These are phyloP conservation scores for Nymphaea colorata DNA, from an alignment of 164 flowering plant species.

Conservation along the genomic window DNA sequence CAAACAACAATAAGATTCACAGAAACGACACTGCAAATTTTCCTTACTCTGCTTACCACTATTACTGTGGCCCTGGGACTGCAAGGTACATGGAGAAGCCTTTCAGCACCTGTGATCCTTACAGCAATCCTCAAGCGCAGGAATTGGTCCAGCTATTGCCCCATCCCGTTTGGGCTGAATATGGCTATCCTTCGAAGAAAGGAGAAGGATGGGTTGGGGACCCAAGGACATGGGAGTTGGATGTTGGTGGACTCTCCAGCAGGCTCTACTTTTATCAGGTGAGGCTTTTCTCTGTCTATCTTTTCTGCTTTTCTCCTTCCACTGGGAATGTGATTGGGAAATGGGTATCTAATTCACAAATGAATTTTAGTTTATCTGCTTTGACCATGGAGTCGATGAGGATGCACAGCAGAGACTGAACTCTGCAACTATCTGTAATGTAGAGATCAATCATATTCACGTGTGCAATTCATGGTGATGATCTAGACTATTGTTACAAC, in stretches of 20 bases:
- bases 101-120: conserved; percentile 58
- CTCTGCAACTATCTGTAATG: too few species aligned
- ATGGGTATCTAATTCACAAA: too few species aligned
- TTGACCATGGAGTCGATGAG: too few species aligned
- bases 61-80: conserved; percentile 65
- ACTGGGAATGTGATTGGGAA: too few species aligned
- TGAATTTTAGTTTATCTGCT: too few species aligned
- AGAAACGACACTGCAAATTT: conserved; percentile 51
- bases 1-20: conserved; percentile 29
- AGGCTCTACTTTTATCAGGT: conserved; percentile 86
- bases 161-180: conserved; percentile 65
- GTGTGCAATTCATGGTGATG: too few species aligned
- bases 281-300: background rate
- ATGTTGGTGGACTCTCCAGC: conserved; percentile 60
- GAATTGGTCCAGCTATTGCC: conserved; percentile 71
- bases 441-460: too few species aligned
- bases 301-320: too few species aligned
- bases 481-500: too few species aligned
- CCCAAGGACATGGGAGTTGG: conserved; percentile 69
- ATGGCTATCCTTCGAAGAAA: conserved; percentile 58
- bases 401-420: too few species aligned
- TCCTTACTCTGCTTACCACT: conserved; percentile 70
- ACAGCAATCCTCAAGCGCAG: conserved; percentile 83
- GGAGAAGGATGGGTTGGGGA: conserved; percentile 79
- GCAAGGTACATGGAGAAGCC: conserved; percentile 47